Base-by-base conservation (phyloP, 2,329 filamentous ascomycete species). In the Exserohilum turcica region DNA sequence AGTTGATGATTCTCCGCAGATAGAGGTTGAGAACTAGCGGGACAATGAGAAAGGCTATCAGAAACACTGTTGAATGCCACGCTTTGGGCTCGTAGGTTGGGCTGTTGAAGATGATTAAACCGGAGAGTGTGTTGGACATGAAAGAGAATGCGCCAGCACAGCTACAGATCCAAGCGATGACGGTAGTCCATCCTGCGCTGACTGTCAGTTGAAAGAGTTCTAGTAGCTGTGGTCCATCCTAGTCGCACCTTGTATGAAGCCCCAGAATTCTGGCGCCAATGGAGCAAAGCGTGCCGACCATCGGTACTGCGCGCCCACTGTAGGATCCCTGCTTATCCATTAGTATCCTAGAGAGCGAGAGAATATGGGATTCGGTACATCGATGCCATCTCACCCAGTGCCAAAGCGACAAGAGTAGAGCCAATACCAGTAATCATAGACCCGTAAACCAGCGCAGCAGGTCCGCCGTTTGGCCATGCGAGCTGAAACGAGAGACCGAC, bases 41-140 rank as follows among this genome's bases (percentile, higher is more conserved):
- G 2, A 67, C 18, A 3, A 52, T 70, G 12, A 43, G 66, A 16
- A 78, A 64, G 1, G 74, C 76, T 52, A 76, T 79, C 49, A 76
- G 72, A 3, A 82, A 62, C 1, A 82, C 65, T 0, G 79, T 81
- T 3, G 69, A 74, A 47, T 82, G 80, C 78, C 78, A 82, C 18
- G 64, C 51, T 43, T 77, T 54, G 0, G 65, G 56, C 3, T 63
- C 45, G 53, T 79, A 78, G 2, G 48, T 53, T 0, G 57, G 51
- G 12, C 76, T 56, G 27, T 74, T 77, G 21, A 80, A 63, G 9
- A 62, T 57, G n/a, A 65, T 52, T 9, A 66, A 49, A 1, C 61
- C 60, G 21, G 55, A 50, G 3, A 59, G 32, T 7, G 54, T 52
- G 12, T 61, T 61, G 9, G 59, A 52, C 10, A 48, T 32, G 16